A percentile compares a stretch with the other conserved stretches of the same genome.
phyloP scores from a whole-genome alignment of 371 early-diverging fungal species.

The Syncephalastrum monosporum region DNA sequence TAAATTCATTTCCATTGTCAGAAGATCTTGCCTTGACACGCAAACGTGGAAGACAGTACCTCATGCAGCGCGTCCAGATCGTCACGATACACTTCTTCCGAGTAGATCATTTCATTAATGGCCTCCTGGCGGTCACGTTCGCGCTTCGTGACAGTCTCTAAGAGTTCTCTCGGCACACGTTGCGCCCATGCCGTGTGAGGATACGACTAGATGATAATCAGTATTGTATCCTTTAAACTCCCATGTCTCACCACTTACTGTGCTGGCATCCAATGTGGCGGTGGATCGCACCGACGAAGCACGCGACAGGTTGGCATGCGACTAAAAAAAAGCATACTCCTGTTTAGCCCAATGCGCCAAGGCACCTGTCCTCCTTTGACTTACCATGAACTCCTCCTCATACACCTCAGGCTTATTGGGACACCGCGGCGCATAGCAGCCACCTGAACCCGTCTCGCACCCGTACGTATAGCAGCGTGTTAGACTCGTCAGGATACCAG shows the following conservation, averaged over 20 bases:
- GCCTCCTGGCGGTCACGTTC: slow-evolving; percentile 92
- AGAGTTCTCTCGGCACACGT: slow-evolving; percentile 68
- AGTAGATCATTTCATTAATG: slow-evolving; percentile 90
- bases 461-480: slow-evolving; percentile 32
- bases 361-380: neutral
- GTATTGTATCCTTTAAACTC: neutral
- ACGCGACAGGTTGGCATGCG: slow-evolving; percentile 10
- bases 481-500: slow-evolving; percentile 32
- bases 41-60: neutral
- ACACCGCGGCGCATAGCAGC: slow-evolving; percentile 42
- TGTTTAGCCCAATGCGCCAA: neutral
- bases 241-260: slow-evolving; percentile 9
- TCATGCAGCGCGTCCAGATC: slow-evolving; percentile 55
- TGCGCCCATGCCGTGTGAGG: slow-evolving; percentile 62
- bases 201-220: slow-evolving; percentile 14
- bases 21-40: neutral
- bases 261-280: slow-evolving; percentile 15
- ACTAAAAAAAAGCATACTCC: slow-evolving; percentile 9
- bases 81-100: slow-evolving; percentile 84
- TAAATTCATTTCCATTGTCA: slow-evolving; percentile 4
- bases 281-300: slow-evolving; percentile 19
- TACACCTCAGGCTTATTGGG: slow-evolving; percentile 31
- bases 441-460: slow-evolving; percentile 36
- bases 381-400: slow-evolving; percentile 25
- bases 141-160: slow-evolving; percentile 63